Evolutionary conservation across 208 protist species (phyloP).

Genomic region (Leishmania amazonensis): DNA sequence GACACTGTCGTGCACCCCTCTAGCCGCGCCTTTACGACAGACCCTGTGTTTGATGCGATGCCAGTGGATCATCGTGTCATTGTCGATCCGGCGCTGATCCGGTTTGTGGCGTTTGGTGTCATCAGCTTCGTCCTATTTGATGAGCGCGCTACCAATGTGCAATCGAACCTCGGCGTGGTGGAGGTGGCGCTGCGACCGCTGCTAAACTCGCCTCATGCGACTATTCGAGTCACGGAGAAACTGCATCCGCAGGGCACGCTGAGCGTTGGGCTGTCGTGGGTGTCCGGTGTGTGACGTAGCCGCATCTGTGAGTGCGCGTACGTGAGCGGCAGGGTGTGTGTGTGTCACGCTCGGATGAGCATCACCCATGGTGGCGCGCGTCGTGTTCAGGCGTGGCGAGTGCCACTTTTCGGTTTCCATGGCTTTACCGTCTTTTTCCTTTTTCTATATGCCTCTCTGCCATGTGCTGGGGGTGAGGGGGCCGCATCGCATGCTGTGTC

Average conservation of each 20-base stretch:
- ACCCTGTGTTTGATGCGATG: constrained; percentile 67
- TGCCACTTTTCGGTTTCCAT: neutral
- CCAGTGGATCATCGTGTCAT: constrained; percentile 80
- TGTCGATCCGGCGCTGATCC: constrained; percentile 62
- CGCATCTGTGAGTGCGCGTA: neutral
- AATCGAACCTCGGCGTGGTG: constrained; percentile 65
- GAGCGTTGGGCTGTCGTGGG: constrained; percentile 77
- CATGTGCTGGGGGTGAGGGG: neutral
- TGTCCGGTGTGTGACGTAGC: constrained; percentile 30
- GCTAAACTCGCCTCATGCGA: constrained; percentile 59
- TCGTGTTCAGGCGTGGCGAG: neutral
- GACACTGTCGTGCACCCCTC: constrained; percentile 72
- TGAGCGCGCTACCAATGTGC: constrained; percentile 60
- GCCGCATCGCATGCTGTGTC: neutral
- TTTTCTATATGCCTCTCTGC: neutral
- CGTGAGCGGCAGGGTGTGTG: neutral
- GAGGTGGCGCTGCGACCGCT: constrained; percentile 74
- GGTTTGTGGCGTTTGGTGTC: constrained; percentile 61
- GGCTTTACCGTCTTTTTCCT: neutral
- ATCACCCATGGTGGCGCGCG: too few relatives aligned
- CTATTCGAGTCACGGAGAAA: constrained; percentile 50
- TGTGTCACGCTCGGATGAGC: neutral
- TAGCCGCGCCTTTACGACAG: constrained; percentile 43
- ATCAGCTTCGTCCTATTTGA: constrained; percentile 89
- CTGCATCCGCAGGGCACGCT: constrained; percentile 80